These are phyloP conservation scores for Blastocystis sp. DNA, from an alignment of 352 stramenopile species.

Conservation along the genomic window DNA sequence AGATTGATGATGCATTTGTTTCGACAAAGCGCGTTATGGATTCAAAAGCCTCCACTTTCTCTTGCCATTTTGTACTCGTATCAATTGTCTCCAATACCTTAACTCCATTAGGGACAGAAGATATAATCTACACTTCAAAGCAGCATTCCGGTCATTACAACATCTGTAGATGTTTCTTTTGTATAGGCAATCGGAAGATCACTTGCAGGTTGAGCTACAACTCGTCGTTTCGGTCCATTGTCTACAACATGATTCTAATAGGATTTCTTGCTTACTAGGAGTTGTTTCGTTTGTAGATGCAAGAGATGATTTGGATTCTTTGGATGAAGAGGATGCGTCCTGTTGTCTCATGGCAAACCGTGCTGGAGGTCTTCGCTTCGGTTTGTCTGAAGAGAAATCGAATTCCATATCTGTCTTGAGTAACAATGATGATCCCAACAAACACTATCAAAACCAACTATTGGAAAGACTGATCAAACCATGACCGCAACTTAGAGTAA, in stretches of 20 bases:
- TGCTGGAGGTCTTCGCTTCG: conserved; percentile 1
- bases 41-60: conserved; percentile 33
- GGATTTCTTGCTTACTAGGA: too few relatives aligned
- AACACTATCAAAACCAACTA: conserved; percentile 27
- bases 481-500: background rate
- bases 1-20: background rate
- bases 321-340: background rate
- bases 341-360: background rate
- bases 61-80: conserved; percentile 26
- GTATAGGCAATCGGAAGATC: conserved; percentile 15
- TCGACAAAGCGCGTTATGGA: background rate
- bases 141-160: background rate
- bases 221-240: background rate
- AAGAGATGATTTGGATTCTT: background rate
- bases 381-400: conserved; percentile 55
- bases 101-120: background rate
- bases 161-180: conserved; percentile 24
- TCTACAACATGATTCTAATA: background rate
- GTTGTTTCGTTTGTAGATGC: too few relatives aligned
- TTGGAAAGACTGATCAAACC: conserved; percentile 21
- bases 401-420: conserved; percentile 22
- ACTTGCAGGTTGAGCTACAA: background rate
- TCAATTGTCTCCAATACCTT: background rate
- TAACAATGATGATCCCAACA: background rate
- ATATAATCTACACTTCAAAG: background rate